These are phyloP conservation scores for Cynara cardunculus DNA, from an alignment of 129 eudicot species.

Conservation along the genomic window DNA sequence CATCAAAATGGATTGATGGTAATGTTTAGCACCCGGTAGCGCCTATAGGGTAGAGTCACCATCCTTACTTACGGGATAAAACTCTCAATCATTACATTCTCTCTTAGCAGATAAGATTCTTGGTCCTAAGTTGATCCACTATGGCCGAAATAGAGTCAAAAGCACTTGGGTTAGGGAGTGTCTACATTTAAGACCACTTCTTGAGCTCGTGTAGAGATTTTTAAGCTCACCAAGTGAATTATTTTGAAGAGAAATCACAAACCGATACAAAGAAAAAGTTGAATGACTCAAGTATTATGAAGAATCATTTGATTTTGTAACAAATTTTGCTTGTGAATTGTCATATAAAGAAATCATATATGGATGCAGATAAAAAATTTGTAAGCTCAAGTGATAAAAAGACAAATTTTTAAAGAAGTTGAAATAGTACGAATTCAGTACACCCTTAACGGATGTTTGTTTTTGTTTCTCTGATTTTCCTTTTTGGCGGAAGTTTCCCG, in stretches of 20 bases:
- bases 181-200: neutral
- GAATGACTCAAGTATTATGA: neutral
- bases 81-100: too few relatives aligned
- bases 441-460: too few relatives aligned
- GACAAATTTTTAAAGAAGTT: too few relatives aligned
- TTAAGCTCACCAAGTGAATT: neutral
- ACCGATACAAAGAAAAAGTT: neutral
- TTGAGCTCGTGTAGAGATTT: neutral
- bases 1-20: too few relatives aligned
- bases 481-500: too few relatives aligned
- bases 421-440: too few relatives aligned
- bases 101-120: too few relatives aligned
- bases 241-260: neutral
- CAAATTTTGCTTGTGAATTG: neutral
- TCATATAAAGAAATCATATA: neutral
- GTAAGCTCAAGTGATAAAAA: too few relatives aligned
- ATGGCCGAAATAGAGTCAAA: neutral
- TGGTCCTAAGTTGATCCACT: neutral
- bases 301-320: neutral
- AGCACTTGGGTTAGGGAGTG: neutral
- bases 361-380: neutral
- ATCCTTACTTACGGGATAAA: too few relatives aligned
- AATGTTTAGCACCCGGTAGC: too few relatives aligned
- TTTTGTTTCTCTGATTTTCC: too few relatives aligned
- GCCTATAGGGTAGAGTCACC: too few relatives aligned